These are phyloP conservation scores for Beauveria brongniartii DNA, from an alignment of 2,329 filamentous ascomycete species.

Conservation along the genomic window DNA sequence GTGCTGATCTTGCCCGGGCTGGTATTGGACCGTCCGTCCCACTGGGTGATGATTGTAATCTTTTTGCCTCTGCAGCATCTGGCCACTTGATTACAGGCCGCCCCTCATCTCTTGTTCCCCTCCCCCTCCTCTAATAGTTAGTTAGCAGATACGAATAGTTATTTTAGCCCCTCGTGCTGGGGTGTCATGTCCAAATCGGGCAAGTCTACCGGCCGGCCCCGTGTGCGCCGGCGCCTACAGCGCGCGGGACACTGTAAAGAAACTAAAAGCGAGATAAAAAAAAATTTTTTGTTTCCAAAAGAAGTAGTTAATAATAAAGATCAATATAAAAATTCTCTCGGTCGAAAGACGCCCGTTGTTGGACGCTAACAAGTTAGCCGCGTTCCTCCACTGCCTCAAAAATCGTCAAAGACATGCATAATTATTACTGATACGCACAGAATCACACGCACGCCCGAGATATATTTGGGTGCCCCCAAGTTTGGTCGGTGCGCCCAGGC, in stretches of 20 bases:
- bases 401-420: background rate
- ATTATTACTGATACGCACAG: background rate
- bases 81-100: too few species aligned
- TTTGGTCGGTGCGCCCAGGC: constrained; percentile 3
- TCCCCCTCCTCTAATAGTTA: background rate
- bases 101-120: background rate
- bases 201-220: constrained; percentile 7
- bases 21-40: background rate
- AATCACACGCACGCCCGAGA: background rate
- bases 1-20: background rate
- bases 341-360: background rate
- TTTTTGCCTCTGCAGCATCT: too few species aligned
- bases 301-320: too few species aligned
- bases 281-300: background rate
- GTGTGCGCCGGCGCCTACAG: background rate
- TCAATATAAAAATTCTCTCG: too few species aligned
- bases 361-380: background rate
- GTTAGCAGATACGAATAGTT: background rate
- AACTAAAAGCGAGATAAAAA: background rate
- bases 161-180: background rate
- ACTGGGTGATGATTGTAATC: background rate
- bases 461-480: background rate
- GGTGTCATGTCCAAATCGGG: constrained; percentile 4
- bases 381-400: background rate
- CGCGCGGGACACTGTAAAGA: too few species aligned